Evolutionary conservation across 441 rosid genomes (phyloP).

Genomic region (Arabidopsis lyrata): DNA sequence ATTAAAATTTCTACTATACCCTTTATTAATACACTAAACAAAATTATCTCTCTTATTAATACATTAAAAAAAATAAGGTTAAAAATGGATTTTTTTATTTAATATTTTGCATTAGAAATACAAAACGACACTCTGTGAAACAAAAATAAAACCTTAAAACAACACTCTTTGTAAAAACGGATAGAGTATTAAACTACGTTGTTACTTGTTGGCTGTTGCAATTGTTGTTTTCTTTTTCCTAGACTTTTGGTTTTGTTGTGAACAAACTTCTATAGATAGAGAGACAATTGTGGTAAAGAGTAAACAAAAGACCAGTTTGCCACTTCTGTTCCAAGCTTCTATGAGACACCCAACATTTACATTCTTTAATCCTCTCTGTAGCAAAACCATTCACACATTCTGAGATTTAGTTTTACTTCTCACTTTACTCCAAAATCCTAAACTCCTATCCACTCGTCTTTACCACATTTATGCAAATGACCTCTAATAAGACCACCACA

Average conservation of each 20-base stretch:
- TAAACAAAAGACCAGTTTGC: conserved; percentile 11
- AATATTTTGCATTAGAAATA: too few relatives aligned
- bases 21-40: too few relatives aligned
- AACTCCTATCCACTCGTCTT: background rate
- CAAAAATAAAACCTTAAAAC: too few relatives aligned
- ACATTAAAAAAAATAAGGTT: too few relatives aligned
- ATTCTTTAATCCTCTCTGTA: background rate
- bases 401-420: background rate
- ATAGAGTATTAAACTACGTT: too few relatives aligned
- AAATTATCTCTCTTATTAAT: too few relatives aligned
- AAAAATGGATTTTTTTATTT: too few relatives aligned
- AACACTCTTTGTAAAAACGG: too few relatives aligned
- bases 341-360: conserved; percentile 10
- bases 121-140: too few relatives aligned
- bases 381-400: conserved; percentile 14
- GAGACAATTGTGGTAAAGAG: background rate
- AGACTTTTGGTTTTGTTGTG: too few relatives aligned
- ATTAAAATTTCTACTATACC: too few relatives aligned
- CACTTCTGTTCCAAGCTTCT: conserved; percentile 7
- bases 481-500: background rate
- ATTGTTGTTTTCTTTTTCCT: background rate
- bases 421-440: conserved; percentile 14
- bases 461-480: background rate
- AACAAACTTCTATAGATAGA: background rate
- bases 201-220: background rate